A percentile compares a stretch with the other conserved stretches of the same genome.
phyloP scores from a whole-genome alignment of 768 basidiomycete species.

The Lentinula guzmanii region DNA sequence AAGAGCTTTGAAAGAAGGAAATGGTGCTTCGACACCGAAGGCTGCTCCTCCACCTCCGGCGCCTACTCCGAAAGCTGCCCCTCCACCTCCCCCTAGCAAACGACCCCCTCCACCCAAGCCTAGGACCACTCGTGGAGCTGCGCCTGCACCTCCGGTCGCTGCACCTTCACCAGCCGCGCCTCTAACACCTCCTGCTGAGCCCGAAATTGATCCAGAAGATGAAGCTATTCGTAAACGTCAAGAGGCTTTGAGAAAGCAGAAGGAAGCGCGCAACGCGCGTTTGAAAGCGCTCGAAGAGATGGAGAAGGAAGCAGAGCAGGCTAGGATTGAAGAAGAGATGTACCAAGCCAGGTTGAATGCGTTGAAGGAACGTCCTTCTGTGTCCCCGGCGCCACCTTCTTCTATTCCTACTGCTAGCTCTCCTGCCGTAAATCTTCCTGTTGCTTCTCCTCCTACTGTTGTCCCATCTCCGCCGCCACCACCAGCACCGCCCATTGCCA shows the following conservation, averaged over 20 bases:
- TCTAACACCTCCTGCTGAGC: slow-evolving; percentile 24
- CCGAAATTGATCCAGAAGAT: slow-evolving; percentile 74
- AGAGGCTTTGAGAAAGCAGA: slow-evolving; percentile 63
- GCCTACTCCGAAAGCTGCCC: slow-evolving; percentile 24
- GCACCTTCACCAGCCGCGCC: slow-evolving; percentile 18
- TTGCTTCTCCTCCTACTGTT: slow-evolving; percentile 19
- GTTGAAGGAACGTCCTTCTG: slow-evolving; percentile 28
- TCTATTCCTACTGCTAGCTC: slow-evolving; percentile 18
- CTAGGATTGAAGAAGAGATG: slow-evolving; percentile 29
- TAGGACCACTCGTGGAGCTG: slow-evolving; percentile 14
- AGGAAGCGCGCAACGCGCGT: slow-evolving; percentile 64
- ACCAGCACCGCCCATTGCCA: slow-evolving; percentile 27
- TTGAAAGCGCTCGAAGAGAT: slow-evolving; percentile 62
- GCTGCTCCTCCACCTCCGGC: slow-evolving; percentile 16
- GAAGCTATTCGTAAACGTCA: slow-evolving; percentile 61
- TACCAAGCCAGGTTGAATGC: slow-evolving; percentile 31
- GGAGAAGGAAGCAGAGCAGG: slow-evolving; percentile 31
- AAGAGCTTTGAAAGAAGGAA: slow-evolving; percentile 52
- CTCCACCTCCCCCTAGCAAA: slow-evolving; percentile 28
- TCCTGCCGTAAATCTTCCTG: slow-evolving; percentile 9
- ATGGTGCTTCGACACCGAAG: slow-evolving; percentile 27
- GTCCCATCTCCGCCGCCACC: slow-evolving; percentile 23
- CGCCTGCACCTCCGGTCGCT: slow-evolving; percentile 13
- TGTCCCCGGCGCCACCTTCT: slow-evolving; percentile 19
- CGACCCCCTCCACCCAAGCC: slow-evolving; percentile 22